Evolutionary conservation across 352 stramenopile genomes (phyloP).

Genomic region (Phytopythium oedochilum): DNA sequence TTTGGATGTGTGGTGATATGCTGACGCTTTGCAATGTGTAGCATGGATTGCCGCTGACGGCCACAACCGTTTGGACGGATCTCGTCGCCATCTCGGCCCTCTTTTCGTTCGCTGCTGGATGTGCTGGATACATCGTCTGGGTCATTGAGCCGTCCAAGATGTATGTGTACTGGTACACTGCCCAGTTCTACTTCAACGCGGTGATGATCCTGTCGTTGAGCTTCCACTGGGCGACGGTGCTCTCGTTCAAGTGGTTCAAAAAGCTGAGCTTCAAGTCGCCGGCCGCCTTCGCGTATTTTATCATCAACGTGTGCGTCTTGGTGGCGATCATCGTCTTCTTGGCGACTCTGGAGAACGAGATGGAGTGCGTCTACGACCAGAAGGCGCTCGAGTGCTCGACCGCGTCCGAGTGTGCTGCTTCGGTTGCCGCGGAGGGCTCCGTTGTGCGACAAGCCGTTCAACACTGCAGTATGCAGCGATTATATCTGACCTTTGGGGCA

Average conservation of each 20-base stretch:
- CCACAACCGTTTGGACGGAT: slow-evolving; percentile 82
- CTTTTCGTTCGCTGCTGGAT: slow-evolving; percentile 80
- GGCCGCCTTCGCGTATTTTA: slow-evolving; percentile 64
- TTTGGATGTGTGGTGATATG: background rate
- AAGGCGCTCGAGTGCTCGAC: slow-evolving; percentile 53
- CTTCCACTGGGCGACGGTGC: slow-evolving; percentile 82
- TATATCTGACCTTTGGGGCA: slow-evolving; percentile 71
- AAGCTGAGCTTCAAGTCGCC: slow-evolving; percentile 81
- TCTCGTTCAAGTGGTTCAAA: slow-evolving; percentile 86
- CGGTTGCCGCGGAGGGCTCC: slow-evolving; percentile 59
- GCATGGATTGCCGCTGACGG: slow-evolving; percentile 76
- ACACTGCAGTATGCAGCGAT: slow-evolving; percentile 72
- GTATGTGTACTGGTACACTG: slow-evolving; percentile 82
- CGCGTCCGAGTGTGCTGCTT: slow-evolving; percentile 41
- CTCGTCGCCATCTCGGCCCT: slow-evolving; percentile 79
- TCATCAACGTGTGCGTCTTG: slow-evolving; percentile 59
- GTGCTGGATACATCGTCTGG: slow-evolving; percentile 79
- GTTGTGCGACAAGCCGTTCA: slow-evolving; percentile 67
- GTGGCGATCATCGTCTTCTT: slow-evolving; percentile 65
- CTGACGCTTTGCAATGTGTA: slow-evolving; percentile 6
- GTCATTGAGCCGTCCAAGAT: slow-evolving; percentile 77
- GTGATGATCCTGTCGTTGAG: slow-evolving; percentile 87
- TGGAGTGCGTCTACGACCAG: slow-evolving; percentile 72
- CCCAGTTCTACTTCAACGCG: slow-evolving; percentile 87
- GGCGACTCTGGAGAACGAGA: slow-evolving; percentile 38